Base-by-base conservation (phyloP, 2,329 filamentous ascomycete genomes). In the Colletotrichum kahawae region DNA sequence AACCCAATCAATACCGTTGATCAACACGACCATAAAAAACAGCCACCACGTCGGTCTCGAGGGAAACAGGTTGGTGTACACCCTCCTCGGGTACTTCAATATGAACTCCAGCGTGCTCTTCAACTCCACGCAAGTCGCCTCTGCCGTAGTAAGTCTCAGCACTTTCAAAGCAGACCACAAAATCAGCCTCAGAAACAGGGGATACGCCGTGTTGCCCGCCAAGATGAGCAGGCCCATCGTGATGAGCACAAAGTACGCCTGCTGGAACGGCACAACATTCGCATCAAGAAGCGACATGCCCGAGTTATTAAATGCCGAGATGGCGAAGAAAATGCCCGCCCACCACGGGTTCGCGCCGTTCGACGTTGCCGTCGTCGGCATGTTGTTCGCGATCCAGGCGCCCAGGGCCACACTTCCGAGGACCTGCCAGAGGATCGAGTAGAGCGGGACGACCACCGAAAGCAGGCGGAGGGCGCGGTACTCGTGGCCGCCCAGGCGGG, bases 291-390 rank as follows among this genome's bases (percentile, higher is more conserved):
- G 85, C 24, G 89, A 90, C 91, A 94, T 93, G 54, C 92, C 92
- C n/a, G 89, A 92, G 78, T 94, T 94, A 82, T 93, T 93, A 82
- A 94, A 94, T 0, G 92, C 92, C 21, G 91, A 93, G 6, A 91
- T 88, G 3, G 90, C 91, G 76, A 93, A 92, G 83, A 94, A 94
- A 59, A 91, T 88, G 54, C 92, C 92, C 4, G 91, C 85, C 92
- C 92, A 94, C 90, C 91, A 93, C 38, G 92, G 90, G 73, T 91
- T 90, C 69, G 92, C 87, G 14, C 89, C 90, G 80, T 94, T 93
- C 6, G 81, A 82, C 3, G 83, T 79, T 1, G 91, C 87, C 5
- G 87, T 83, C 10, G 84, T 83, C 1, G 90, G 84, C 57, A 87
- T 86, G 76, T 92, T 87, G 73, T 85, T 81, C 18, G 86, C 86